Evolutionary conservation across 2,329 filamentous ascomycete genomes (phyloP).

Genomic region (Sordariomycetes sp.): DNA sequence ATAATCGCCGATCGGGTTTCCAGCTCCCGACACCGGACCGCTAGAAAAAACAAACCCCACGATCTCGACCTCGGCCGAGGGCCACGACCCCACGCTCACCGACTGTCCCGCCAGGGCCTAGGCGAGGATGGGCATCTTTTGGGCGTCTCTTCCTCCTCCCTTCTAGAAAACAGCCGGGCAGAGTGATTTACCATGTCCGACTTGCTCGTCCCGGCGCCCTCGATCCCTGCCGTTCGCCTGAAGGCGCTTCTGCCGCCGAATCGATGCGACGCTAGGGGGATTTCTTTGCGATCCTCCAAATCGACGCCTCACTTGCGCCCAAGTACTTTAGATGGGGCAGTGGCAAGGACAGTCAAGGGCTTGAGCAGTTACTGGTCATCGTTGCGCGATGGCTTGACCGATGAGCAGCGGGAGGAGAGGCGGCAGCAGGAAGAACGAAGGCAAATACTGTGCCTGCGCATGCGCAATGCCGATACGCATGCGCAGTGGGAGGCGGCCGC

Average conservation of each 20-base stretch:
- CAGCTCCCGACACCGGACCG: too few relatives aligned
- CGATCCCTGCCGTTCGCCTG: conserved; percentile 2
- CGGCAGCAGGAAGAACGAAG: conserved; percentile 46
- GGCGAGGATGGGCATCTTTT: too few relatives aligned
- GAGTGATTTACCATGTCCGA: conserved; percentile 5
- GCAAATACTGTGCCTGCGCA: conserved; percentile 51
- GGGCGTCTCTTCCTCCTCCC: too few relatives aligned
- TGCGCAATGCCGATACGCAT: conserved; percentile 63
- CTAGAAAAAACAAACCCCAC: too few relatives aligned
- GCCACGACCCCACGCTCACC: too few relatives aligned
- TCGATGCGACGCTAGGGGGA: background rate
- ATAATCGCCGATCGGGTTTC: too few relatives aligned
- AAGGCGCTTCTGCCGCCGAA: background rate
- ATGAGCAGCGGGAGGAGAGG: conserved; percentile 37
- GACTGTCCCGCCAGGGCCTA: too few relatives aligned
- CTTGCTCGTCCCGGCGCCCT: conserved; percentile 5
- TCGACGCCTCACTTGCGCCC: conserved; percentile 1
- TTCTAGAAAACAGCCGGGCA: too few relatives aligned
- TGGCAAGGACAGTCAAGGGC: conserved; percentile 22
- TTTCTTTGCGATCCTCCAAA: conserved; percentile 2
- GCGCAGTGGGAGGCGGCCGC: conserved; percentile 70
- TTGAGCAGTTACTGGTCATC: conserved; percentile 33
- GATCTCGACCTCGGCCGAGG: too few relatives aligned
- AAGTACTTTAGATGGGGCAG: too few relatives aligned
- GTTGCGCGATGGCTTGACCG: conserved; percentile 43